Conservation (phyloP, 805 yeast genomes). For the Ogataea saltuana region DNA sequence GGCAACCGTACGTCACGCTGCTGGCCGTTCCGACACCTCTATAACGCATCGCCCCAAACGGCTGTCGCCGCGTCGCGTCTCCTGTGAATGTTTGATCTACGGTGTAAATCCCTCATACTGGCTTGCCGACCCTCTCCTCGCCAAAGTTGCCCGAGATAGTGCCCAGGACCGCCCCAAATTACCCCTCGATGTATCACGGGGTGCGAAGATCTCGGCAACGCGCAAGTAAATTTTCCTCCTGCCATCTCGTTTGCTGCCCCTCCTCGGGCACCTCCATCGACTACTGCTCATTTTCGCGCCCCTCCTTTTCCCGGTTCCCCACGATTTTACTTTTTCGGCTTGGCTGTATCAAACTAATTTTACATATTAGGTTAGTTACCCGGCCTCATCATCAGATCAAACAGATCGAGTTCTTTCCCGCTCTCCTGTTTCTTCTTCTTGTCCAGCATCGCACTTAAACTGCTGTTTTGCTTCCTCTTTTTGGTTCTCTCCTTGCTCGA, state of each 20-base stretch:
- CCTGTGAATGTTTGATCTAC: slow-evolving; percentile 1
- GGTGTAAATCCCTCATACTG: no score
- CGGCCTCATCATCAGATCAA: slow-evolving; percentile 31
- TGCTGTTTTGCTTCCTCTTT: slow-evolving; percentile 31
- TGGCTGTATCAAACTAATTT: no score
- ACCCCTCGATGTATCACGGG: slow-evolving; percentile 8
- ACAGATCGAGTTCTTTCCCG: slow-evolving; percentile 23
- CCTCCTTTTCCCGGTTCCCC: neutral
- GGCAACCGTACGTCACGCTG: slow-evolving; percentile 1
- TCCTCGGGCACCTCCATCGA: neutral
- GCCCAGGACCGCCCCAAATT: no score
- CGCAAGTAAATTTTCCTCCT: neutral
- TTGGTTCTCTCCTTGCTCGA: slow-evolving; percentile 21
- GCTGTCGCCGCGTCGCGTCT: neutral
- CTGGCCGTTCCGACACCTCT: neutral
- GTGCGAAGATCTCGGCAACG: neutral
- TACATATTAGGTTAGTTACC: no score
- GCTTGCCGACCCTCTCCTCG: no score
- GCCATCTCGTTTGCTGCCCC: slow-evolving; percentile 1
- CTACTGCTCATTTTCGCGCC: slow-evolving; percentile 2
- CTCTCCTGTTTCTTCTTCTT: slow-evolving; percentile 21
- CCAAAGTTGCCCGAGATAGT: no score
- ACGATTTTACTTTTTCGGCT: neutral
- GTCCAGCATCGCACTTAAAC: slow-evolving; percentile 25
- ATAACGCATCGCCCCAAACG: neutral